These are phyloP conservation scores for Fraxinus americana DNA, from an alignment of 257 asterid species.

Conservation along the genomic window DNA sequence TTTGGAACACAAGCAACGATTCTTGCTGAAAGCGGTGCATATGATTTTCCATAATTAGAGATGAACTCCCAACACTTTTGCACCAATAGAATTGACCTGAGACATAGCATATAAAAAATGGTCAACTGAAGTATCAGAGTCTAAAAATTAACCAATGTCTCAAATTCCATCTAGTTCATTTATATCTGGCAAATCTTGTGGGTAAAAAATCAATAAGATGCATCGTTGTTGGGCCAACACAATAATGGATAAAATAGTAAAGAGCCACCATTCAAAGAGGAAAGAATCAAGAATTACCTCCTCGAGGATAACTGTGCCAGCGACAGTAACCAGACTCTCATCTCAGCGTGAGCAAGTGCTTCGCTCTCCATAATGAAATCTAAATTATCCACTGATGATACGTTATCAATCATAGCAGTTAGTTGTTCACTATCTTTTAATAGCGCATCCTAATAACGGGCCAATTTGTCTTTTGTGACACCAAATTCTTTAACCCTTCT, in stretches of 20 bases:
- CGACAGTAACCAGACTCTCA: conserved; percentile 85
- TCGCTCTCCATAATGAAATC: too few relatives aligned
- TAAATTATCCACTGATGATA: conserved; percentile 87
- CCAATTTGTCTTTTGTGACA: conserved; percentile 92
- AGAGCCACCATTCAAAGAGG: conserved; percentile 23
- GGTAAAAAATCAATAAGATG: background rate
- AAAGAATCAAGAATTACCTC: conserved; percentile 58
- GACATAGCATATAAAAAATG: conserved; percentile 22
- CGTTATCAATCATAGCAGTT: conserved; percentile 98
- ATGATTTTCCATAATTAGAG: conserved; percentile 89
- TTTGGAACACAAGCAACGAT: conserved; percentile 95
- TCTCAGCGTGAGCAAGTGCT: conserved; percentile 57
- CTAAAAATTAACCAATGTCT: background rate
- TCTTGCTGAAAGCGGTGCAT: conserved; percentile 94
- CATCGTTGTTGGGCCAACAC: conserved; percentile 7
- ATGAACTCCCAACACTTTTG: conserved; percentile 84
- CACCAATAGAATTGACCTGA: conserved; percentile 92
- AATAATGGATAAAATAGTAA: conserved; percentile 7
- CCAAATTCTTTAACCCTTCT: conserved; percentile 98
- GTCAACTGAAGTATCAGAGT: conserved; percentile 22
- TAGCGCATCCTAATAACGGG: conserved; percentile 90
- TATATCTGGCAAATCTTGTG: background rate
- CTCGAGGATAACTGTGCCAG: conserved; percentile 89
- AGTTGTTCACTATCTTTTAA: conserved; percentile 95
- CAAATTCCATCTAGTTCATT: background rate